Conservation (phyloP, 257 asterid species). For the Ajuga chamaepitys region DNA sequence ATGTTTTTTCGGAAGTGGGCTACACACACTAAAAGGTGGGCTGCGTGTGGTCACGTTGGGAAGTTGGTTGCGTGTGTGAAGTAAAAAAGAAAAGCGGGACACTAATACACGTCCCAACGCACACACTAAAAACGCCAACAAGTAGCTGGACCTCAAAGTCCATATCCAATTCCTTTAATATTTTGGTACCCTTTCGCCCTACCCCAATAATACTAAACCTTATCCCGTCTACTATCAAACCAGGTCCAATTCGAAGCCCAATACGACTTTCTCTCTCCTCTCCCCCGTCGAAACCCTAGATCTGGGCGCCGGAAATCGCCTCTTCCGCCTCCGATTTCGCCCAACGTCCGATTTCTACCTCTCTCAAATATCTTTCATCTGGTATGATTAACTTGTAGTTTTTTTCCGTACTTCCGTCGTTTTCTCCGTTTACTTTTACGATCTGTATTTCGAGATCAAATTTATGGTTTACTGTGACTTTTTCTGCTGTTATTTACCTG, state of each 20-base stretch:
- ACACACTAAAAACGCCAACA: constrained; percentile 15
- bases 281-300: constrained; percentile 62
- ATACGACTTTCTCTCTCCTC: constrained; percentile 46
- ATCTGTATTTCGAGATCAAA: background rate
- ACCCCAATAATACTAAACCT: constrained; percentile 37
- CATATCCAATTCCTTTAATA: constrained; percentile 66
- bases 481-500: background rate
- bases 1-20: constrained; percentile 23
- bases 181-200: constrained; percentile 1
- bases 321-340: constrained; percentile 24
- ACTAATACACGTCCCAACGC: constrained; percentile 23
- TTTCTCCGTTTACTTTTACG: background rate
- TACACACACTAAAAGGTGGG: constrained; percentile 34
- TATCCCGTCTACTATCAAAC: constrained; percentile 26
- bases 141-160: constrained; percentile 74
- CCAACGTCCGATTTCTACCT: constrained; percentile 14
- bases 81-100: background rate
- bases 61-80: background rate
- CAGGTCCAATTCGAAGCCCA: constrained; percentile 91
- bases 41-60: constrained; percentile 27
- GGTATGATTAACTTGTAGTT: constrained; percentile 9
- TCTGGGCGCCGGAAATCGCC: constrained; percentile 33
- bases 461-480: background rate
- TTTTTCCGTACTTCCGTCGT: constrained; percentile 1
- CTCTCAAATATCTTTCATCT: background rate